Evolutionary conservation across 2,329 filamentous ascomycete species (phyloP).

Genomic region (Hortaea werneckii): DNA sequence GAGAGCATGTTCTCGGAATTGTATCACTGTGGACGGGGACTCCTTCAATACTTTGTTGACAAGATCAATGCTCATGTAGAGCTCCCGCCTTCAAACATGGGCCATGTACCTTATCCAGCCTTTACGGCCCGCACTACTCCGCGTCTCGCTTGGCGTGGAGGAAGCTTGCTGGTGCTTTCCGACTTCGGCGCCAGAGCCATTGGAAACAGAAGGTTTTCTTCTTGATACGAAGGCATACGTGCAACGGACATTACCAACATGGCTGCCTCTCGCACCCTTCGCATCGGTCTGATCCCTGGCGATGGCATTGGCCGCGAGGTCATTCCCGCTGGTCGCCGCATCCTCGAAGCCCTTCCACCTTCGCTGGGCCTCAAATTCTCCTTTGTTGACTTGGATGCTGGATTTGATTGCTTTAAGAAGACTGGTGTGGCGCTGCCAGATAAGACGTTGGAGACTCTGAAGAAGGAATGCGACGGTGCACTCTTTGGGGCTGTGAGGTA

Average conservation of each 20-base stretch:
- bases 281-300: constrained; percentile 90
- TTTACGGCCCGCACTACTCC: too few relatives aligned
- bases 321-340: constrained; percentile 80
- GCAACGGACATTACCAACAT: constrained; percentile 28
- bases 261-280: constrained; percentile 52
- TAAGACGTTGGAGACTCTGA: constrained; percentile 78
- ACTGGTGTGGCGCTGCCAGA: constrained; percentile 84
- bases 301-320: constrained; percentile 98
- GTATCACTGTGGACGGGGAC: too few relatives aligned
- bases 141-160: too few relatives aligned
- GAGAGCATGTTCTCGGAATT: too few relatives aligned
- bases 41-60: too few relatives aligned
- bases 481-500: constrained; percentile 81
- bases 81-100: too few relatives aligned
- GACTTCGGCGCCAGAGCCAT: too few relatives aligned
- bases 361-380: constrained; percentile 88
- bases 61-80: too few relatives aligned
- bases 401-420: constrained; percentile 85
- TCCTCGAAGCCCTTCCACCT: constrained; percentile 86
- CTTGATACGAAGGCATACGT: neutral
- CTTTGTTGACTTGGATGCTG: constrained; percentile 86
- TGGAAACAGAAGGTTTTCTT: too few relatives aligned
- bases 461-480: constrained; percentile 86
- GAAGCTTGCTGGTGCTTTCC: too few relatives aligned
- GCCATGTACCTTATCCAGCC: too few relatives aligned